A percentile compares a stretch with the other conserved stretches of the same genome.
Conservation (phyloP, 352 stramenopile species). For the Phytophthora foliorum region DNA sequence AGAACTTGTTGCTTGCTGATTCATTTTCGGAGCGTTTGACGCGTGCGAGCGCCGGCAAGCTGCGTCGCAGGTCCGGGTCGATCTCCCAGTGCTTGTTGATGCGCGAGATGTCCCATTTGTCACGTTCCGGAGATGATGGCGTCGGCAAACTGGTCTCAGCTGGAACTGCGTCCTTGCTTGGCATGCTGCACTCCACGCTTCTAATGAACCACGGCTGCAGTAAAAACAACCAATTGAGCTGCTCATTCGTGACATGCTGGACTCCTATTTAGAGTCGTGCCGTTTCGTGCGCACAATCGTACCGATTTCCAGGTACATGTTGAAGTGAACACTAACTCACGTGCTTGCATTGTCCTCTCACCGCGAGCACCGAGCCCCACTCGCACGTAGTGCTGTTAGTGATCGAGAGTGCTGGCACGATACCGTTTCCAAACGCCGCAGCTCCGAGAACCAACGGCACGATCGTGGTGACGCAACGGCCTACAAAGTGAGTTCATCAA, state of each 20-base stretch:
- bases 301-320: slow-evolving; percentile 21
- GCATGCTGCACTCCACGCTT: slow-evolving; percentile 12
- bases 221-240: not conserved
- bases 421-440: not conserved
- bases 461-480: not conserved
- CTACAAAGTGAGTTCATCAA: not conserved
- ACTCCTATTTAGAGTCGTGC: slow-evolving; percentile 28
- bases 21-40: slow-evolving; percentile 58
- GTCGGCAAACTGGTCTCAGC: slow-evolving; percentile 7
- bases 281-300: slow-evolving; percentile 32
- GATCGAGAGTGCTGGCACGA: not conserved
- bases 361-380: too few species aligned
- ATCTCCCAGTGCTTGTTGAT: slow-evolving; percentile 85
- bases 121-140: not conserved
- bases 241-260: not conserved
- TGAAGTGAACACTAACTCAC: too few species aligned
- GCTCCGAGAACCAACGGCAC: not conserved
- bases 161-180: slow-evolving; percentile 20
- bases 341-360: too few species aligned
- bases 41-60: slow-evolving; percentile 65
- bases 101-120: slow-evolving; percentile 74
- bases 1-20: slow-evolving; percentile 66
- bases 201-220: not conserved
- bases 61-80: slow-evolving; percentile 64
- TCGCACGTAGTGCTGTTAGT: not conserved